Percentiles rank a stretch among this genome's conserved stretches.
Evolutionary conservation across 495 filamentous ascomycete genomes (phyloP).

Genomic region (Penicillium odoratum): DNA sequence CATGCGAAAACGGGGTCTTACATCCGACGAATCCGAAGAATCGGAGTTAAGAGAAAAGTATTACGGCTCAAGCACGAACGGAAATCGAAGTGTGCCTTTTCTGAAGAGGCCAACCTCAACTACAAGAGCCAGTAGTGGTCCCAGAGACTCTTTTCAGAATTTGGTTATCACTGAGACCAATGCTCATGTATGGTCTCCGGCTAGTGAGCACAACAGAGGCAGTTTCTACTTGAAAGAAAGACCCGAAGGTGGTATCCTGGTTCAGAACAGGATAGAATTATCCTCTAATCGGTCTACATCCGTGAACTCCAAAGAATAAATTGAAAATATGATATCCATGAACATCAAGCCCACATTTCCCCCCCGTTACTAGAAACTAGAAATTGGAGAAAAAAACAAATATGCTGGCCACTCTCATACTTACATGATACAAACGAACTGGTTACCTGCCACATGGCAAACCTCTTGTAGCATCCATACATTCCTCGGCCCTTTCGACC

Average conservation of each 20-base stretch:
- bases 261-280: background rate
- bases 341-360: background rate
- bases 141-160: constrained; percentile 1
- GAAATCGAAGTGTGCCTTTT: background rate
- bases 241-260: background rate
- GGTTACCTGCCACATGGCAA: background rate
- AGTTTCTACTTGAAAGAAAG: background rate
- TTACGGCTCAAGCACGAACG: background rate
- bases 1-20: background rate
- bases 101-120: background rate
- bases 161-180: background rate
- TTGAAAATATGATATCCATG: background rate
- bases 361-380: background rate
- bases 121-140: background rate
- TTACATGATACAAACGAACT: background rate
- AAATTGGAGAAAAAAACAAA: background rate
- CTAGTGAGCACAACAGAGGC: background rate
- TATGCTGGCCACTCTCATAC: background rate
- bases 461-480: background rate
- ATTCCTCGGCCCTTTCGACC: background rate
- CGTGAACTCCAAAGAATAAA: background rate
- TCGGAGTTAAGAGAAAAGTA: background rate
- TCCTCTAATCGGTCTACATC: background rate
- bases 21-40: background rate
- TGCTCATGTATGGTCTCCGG: background rate